Conservation (phyloP, 2,329 filamentous ascomycete genomes). For the Massarina eburnea region DNA sequence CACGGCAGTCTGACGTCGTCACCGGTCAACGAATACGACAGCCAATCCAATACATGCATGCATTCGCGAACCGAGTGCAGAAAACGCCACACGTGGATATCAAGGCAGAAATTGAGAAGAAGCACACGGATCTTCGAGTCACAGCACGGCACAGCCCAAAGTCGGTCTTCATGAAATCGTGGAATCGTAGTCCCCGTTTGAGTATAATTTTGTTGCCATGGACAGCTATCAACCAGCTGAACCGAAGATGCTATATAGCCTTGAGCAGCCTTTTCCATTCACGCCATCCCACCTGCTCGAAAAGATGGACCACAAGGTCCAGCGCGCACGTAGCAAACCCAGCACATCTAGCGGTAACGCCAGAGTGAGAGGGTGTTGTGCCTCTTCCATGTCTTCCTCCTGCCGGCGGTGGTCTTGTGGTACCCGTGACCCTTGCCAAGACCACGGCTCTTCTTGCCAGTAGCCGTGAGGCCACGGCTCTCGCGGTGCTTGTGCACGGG, state of each 20-base stretch:
- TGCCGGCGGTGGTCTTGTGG: conserved; percentile 96
- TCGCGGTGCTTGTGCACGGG: conserved; percentile 99
- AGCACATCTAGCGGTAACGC: conserved; percentile 79
- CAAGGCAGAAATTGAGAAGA: no score
- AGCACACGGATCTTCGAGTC: background rate
- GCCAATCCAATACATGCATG: background rate
- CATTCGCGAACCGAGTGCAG: no score
- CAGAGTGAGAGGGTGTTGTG: conserved; percentile 99
- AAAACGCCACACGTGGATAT: no score
- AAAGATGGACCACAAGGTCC: conserved; percentile 34
- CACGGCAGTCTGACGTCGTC: conserved; percentile 8
- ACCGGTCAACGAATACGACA: conserved; percentile 7
- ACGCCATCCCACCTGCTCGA: conserved; percentile 37
- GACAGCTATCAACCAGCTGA: conserved; percentile 20
- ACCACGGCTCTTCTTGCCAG: conserved; percentile 99
- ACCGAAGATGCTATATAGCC: conserved; percentile 32
- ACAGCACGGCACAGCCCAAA: background rate
- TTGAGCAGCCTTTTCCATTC: conserved; percentile 38
- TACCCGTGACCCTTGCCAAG: conserved; percentile 99
- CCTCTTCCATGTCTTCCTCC: conserved; percentile 99
- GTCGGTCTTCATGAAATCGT: conserved; percentile 4
- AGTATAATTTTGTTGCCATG: conserved; percentile 33
- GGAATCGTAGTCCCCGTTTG: conserved; percentile 33
- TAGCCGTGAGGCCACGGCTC: conserved; percentile 92
- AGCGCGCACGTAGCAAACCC: conserved; percentile 29